Base-by-base conservation (phyloP, 495 filamentous ascomycete species). In the Tuber magnatum region DNA sequence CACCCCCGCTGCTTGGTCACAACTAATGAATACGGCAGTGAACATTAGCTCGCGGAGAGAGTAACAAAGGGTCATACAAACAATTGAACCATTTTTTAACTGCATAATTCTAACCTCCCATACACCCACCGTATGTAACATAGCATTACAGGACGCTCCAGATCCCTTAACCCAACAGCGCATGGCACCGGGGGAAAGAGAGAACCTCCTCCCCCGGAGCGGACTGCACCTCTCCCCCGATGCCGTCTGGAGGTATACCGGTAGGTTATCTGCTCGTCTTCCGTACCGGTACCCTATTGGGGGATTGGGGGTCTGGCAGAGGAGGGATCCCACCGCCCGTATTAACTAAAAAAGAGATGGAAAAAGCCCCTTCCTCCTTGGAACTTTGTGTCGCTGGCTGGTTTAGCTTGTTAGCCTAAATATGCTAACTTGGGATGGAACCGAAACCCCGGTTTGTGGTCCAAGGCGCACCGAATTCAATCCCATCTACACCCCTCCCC, bases 141-240 rank as follows among this genome's bases (percentile, higher is more conserved):
- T 42, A 42, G 8, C 4, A 42, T 43, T 48, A 24, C 8, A 46
- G 24, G 46, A 24, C 6, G 22, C 24, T 61, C 28, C n/a, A 32
- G n/a, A 28, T 32, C 16, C 10, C 51, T 2, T 32, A 61, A 32
- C 51, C 12, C n/a, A 3, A 28, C 32, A 32, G 51, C n/a, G 6
- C n/a, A 14, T 32, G 51, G 16, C 12, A 10, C 14, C 12, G 6
- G n/a, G n/a, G 32, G 2, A 32, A 28, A n/a, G 12, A n/a, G n/a
- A 51, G n/a, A n/a, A n/a, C n/a, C n/a, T 0, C 0, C 0, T 12
- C 12, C 51, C n/a, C n/a, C 12, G 3, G 16, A 28, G 24, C n/a
- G 32, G 32, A n/a, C n/a, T 32, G 51, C 12, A 10, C 51, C 8
- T 61, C 51, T n/a, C 1, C 22, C 8, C 3, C n/a, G n/a, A 0